Conservation (phyloP, 768 basidiomycete species). For the Cyclocybe aegerita region DNA sequence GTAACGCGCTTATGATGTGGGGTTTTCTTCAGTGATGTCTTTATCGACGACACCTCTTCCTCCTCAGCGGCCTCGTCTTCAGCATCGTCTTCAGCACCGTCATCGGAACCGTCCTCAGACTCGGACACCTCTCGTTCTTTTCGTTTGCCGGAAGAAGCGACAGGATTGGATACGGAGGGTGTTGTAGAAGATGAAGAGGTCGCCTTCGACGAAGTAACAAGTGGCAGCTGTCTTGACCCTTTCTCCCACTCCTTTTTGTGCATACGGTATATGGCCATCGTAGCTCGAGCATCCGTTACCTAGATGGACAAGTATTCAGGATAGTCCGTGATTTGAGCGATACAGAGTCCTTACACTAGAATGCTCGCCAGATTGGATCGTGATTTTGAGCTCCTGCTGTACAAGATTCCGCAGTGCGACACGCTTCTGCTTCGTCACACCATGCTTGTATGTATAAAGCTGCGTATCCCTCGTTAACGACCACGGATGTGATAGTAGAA, state of each 20-base stretch:
- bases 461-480: conserved; percentile 71
- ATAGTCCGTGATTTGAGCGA: neutral
- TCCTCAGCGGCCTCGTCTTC: conserved; percentile 12
- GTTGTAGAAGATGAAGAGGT: conserved; percentile 5
- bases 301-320: conserved; percentile 25
- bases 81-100: conserved; percentile 9
- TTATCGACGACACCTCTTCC: conserved; percentile 7
- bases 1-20: neutral
- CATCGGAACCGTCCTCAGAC: conserved; percentile 4
- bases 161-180: neutral
- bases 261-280: conserved; percentile 90
- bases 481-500: conserved; percentile 71
- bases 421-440: conserved; percentile 59
- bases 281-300: conserved; percentile 92
- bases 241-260: conserved; percentile 84
- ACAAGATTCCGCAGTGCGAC: conserved; percentile 80
- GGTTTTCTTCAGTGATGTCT: conserved; percentile 7
- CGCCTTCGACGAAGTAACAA: conserved; percentile 16
- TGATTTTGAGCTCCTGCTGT: conserved; percentile 71
- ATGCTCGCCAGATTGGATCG: conserved; percentile 89
- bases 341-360: conserved; percentile 64
- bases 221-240: conserved; percentile 15
- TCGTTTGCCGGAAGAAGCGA: conserved; percentile 7
- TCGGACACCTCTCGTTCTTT: conserved; percentile 12
- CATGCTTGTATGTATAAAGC: conserved; percentile 54